phyloP scores from a whole-genome alignment of 176 grass and related monocot species.

The Bothriochloa decipiens region DNA sequence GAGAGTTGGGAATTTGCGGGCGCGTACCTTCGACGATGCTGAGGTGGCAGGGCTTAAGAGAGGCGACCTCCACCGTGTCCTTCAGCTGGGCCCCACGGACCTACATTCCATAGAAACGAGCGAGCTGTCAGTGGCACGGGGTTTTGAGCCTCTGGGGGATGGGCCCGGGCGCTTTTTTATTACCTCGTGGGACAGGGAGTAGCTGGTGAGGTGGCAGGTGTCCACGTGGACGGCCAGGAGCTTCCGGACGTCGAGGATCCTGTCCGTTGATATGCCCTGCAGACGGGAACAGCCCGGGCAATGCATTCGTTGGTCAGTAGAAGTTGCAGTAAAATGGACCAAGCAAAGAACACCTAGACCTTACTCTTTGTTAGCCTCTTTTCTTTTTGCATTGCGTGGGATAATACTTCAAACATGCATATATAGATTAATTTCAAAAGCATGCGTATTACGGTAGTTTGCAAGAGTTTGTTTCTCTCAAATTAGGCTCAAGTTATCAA shows the following conservation, averaged over 20 bases:
- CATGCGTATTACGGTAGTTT: neutral
- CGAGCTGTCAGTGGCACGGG: neutral
- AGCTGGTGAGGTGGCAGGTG: constrained; percentile 88
- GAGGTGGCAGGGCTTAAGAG: constrained; percentile 82
- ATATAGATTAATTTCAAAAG: neutral
- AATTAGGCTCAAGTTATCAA: neutral
- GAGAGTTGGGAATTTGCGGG: neutral
- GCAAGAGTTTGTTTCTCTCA: neutral
- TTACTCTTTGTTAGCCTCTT: neutral
- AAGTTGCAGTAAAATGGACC: neutral
- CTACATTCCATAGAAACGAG: constrained; percentile 35
- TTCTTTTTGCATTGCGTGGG: neutral
- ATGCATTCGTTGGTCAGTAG: neutral
- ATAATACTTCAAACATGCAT: neutral
- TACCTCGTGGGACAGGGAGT: constrained; percentile 92
- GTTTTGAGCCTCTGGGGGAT: neutral
- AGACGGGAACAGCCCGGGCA: neutral
- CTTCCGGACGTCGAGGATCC: constrained; percentile 78
- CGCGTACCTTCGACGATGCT: constrained; percentile 76
- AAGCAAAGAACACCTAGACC: neutral
- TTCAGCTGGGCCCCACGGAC: constrained; percentile 69
- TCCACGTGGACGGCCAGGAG: constrained; percentile 86
- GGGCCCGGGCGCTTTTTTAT: neutral
- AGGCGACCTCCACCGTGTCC: constrained; percentile 75
- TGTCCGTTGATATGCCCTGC: constrained; percentile 93